Base-by-base conservation (phyloP, 768 basidiomycete genomes). In the Fomitopsis pulvina region DNA sequence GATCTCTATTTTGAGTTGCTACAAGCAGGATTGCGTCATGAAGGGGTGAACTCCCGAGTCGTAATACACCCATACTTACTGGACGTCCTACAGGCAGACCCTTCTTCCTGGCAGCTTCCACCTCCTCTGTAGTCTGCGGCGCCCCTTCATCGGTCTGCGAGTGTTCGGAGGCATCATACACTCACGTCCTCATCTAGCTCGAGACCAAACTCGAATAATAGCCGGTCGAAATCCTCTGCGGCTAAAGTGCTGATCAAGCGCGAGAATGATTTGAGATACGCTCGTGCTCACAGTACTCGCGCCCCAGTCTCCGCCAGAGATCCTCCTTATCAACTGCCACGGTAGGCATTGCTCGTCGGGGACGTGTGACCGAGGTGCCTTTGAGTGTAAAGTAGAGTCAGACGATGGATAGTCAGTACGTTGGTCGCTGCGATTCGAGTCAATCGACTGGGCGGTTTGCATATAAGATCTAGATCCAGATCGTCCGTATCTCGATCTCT, bases 1-100 rank as follows among this genome's bases (percentile, higher is more conserved):
- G 39, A 97, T 79, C 68, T 99, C 96, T 60, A 99, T 96, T 77
- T 98, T 99, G 60, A 99, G 74, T 89, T 96, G 92, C 85, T 97
- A 61, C 16, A 30, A 28, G 14, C 34, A 47, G 50, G 55, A 60
- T 39, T 50, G 51, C 28, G 57, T 42, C 47, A 30, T 2, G 47
- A 27, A 37, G 12, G 32, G 28, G 18, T 29, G 24, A 22, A 16
- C 18, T 42, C 27, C 25, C 27, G 20, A 30, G 18, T 37, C 34
- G 30, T n/a, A 47, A 27, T 53, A 37, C 28, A 34, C 34, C 24
- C 38, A 46, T 18, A 63, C 78, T 60, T 60, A 92, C 90, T 16
- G 91, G 89, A 57, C 87, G 83, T 61, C 89, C 90, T 26, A 87
- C 79, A 42, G 91, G 88, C 50, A 92, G 72, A 9, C 91, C 91